Evolutionary conservation across 805 yeast species (phyloP), one percentile per base, ranked within the genome.

Genomic region (Cyberlindnera lachancei): DNA sequence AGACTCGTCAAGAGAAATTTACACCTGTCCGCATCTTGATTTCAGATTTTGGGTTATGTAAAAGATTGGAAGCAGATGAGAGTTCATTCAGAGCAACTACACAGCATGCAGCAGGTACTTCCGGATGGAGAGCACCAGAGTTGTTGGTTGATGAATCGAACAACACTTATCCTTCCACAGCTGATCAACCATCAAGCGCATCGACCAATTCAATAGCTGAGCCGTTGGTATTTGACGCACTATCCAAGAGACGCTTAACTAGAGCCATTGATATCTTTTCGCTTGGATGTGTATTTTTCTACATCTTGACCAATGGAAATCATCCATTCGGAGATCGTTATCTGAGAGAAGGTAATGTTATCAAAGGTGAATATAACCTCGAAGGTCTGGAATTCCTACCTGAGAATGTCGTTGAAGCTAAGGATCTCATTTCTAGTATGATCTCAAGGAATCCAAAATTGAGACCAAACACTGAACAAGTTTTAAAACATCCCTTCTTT

Each of bases 101-200:
- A 0, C 87, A 85, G 21, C 79, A 86, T 48, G 94, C 94, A 14
- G 95, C 96, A 1, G 98, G 98, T 2, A 92, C 98, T 0, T 74
- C 92, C 4, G 99, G 99, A 4, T 92, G 98, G 98, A 71, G 96
- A 46, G 97, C 99, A 0, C 98, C 98, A 0, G 98, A 92, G 49
- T 56, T 85, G 21, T 58, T 85, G 23, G 54, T 70, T 16, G 72
- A 66, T 26, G 65, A 55, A 15, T 33, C 44, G 7, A 38, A 40
- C 35, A 16, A 39, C 8, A 22, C 26, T 8, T 41, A 35, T 20
- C 39, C 44, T n/a, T 25, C 35, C 11, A 34, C 19, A 31, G 49
- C 45, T 40, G 54, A 50, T 4, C 45, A 45, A 21, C 47, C 57
- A 3, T 33, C 35, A n/a, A 32, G 25, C 25, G 40, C 37, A 7